These are phyloP conservation scores for Rhizopus sp. DNA, from an alignment of 371 early-diverging fungal species.

Conservation along the genomic window DNA sequence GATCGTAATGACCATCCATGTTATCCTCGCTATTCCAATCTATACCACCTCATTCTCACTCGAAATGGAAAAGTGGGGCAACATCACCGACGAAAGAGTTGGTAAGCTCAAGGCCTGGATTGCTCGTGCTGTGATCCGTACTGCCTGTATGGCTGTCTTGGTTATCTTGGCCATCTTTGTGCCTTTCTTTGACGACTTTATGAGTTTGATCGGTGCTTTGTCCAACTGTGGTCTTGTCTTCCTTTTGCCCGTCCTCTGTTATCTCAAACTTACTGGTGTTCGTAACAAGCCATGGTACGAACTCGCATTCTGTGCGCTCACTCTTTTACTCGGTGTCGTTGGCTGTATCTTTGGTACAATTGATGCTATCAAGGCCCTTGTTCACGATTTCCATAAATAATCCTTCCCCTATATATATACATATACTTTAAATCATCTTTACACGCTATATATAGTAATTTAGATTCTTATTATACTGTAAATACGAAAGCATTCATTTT, in stretches of 20 bases:
- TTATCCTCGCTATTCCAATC: slow-evolving; percentile 83
- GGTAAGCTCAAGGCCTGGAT: slow-evolving; percentile 48
- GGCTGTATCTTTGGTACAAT: slow-evolving; percentile 66
- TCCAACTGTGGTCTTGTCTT: slow-evolving; percentile 72
- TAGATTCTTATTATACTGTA: too few relatives aligned
- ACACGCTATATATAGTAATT: too few relatives aligned
- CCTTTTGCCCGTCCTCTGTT: slow-evolving; percentile 68
- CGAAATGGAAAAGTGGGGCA: slow-evolving; percentile 64
- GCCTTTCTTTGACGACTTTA: slow-evolving; percentile 75
- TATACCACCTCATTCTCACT: slow-evolving; percentile 81
- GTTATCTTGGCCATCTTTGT: slow-evolving; percentile 57
- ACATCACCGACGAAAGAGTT: slow-evolving; percentile 33
- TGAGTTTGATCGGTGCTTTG: slow-evolving; percentile 75
- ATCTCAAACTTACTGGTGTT: slow-evolving; percentile 63
- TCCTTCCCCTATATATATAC: too few relatives aligned
- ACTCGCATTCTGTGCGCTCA: slow-evolving; percentile 56
- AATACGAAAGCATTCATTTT: too few relatives aligned
- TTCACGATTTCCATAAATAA: slow-evolving; percentile 30
- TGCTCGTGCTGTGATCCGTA: slow-evolving; percentile 55
- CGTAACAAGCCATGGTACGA: slow-evolving; percentile 46
- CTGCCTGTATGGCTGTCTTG: slow-evolving; percentile 48
- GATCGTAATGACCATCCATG: slow-evolving; percentile 84
- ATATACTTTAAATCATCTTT: too few relatives aligned
- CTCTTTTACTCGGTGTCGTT: slow-evolving; percentile 59
- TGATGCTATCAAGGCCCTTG: slow-evolving; percentile 55